These are phyloP conservation scores for Neodidymelliopsis sp. DNA, from an alignment of 2,329 filamentous ascomycete genomes.

Conservation along the genomic window DNA sequence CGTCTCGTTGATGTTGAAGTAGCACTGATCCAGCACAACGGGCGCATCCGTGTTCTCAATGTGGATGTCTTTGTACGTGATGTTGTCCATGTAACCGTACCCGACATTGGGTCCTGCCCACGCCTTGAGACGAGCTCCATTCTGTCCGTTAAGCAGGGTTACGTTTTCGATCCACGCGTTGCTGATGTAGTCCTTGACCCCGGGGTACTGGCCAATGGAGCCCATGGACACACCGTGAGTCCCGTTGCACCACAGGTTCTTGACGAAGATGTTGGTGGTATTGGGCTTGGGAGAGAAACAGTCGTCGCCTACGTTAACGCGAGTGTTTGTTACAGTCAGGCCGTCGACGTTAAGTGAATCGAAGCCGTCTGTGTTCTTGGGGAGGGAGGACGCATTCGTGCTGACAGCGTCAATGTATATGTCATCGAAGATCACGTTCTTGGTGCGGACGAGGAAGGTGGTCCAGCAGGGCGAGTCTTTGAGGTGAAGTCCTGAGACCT, in stretches of 20 bases:
- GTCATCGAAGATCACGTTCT: constrained; percentile 63
- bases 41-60: constrained; percentile 66
- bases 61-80: constrained; percentile 69
- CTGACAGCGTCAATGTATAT: constrained; percentile 63
- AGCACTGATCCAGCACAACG: constrained; percentile 68
- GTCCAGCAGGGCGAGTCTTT: constrained; percentile 70
- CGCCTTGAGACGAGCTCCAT: constrained; percentile 66
- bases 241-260: constrained; percentile 45
- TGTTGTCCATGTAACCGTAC: constrained; percentile 67
- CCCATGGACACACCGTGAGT: constrained; percentile 46
- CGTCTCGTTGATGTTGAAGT: constrained; percentile 64
- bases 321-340: constrained; percentile 52
- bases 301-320: constrained; percentile 47
- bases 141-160: constrained; percentile 61
- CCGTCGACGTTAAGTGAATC: constrained; percentile 66
- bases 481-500: constrained; percentile 65
- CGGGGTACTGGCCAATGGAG: constrained; percentile 41
- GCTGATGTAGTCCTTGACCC: constrained; percentile 43
- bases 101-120: constrained; percentile 67
- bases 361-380: constrained; percentile 70
- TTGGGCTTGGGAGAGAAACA: constrained; percentile 45
- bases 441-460: constrained; percentile 66
- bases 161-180: constrained; percentile 66
- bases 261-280: constrained; percentile 44
- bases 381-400: constrained; percentile 56